Evolutionary conservation across 1,139 yeast genomes (phyloP).

Genomic region (Saccharomyces hybrid): DNA sequence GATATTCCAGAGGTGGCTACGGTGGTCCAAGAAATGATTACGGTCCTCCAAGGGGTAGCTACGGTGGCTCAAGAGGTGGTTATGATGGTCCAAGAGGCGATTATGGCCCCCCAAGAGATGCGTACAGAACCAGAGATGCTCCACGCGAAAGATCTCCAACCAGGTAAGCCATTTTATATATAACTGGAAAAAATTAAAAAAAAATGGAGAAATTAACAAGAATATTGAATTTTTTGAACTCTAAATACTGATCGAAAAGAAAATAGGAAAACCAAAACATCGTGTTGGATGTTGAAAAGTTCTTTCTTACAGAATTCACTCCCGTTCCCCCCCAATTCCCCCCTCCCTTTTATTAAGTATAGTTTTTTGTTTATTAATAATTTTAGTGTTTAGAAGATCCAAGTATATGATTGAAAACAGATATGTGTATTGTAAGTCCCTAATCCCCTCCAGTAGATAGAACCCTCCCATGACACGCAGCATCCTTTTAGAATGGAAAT

Average conservation of each 20-base stretch:
- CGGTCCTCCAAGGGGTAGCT: slow-evolving; percentile 32
- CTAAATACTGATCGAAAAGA: not conserved
- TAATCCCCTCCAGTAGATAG: not conserved
- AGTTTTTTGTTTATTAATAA: slow-evolving; percentile 1
- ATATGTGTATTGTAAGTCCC: not conserved
- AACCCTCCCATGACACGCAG: not conserved
- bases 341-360: not conserved
- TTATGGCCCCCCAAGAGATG: slow-evolving; percentile 29
- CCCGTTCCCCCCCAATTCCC: not conserved
- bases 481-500: not conserved
- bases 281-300: not conserved
- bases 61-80: slow-evolving; percentile 32
- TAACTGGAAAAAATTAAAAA: not conserved
- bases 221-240: not conserved
- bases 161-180: slow-evolving; percentile 33
- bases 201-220: not conserved
- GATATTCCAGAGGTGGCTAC: slow-evolving; percentile 31
- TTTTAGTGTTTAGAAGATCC: not conserved
- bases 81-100: slow-evolving; percentile 29
- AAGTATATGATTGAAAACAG: not conserved
- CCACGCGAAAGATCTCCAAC: slow-evolving; percentile 56
- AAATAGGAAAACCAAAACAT: not conserved
- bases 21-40: slow-evolving; percentile 33
- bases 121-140: slow-evolving; percentile 35
- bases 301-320: not conserved